Evolutionary conservation across 2,329 filamentous ascomycete species (phyloP).

Genomic region (Xylaria hypoxylon): DNA sequence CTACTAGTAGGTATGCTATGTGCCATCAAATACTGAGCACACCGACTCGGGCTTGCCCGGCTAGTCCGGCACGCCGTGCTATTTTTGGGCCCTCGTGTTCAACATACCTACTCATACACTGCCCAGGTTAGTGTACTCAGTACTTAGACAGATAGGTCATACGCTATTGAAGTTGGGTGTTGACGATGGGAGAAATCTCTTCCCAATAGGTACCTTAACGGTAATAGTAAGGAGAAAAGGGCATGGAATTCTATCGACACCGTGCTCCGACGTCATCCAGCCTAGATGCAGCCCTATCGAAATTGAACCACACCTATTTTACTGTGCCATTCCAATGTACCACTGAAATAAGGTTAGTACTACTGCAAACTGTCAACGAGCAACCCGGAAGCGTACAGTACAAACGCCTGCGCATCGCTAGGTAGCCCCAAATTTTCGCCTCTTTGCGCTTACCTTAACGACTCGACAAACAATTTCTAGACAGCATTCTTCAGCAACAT

Average conservation of each 20-base stretch:
- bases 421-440: too few species aligned
- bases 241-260: too few species aligned
- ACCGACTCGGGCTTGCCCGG: constrained; percentile 19
- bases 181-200: too few species aligned
- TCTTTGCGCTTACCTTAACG: background rate
- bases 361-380: background rate
- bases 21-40: background rate
- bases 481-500: constrained; percentile 2
- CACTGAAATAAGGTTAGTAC: background rate
- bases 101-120: background rate
- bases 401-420: background rate
- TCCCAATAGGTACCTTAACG: too few species aligned
- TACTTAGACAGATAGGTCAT: too few species aligned
- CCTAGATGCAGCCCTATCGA: background rate
- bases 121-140: background rate
- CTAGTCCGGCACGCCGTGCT: constrained; percentile 24
- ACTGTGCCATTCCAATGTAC: background rate
- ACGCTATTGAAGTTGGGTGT: too few species aligned
- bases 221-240: too few species aligned
- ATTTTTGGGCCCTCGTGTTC: constrained; percentile 35
- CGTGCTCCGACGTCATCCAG: background rate
- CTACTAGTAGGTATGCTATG: too few species aligned
- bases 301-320: background rate
- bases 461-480: background rate
- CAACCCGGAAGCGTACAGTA: background rate